Conservation (phyloP, 2,329 filamentous ascomycete genomes). For the Macrophomina phaseolina region DNA sequence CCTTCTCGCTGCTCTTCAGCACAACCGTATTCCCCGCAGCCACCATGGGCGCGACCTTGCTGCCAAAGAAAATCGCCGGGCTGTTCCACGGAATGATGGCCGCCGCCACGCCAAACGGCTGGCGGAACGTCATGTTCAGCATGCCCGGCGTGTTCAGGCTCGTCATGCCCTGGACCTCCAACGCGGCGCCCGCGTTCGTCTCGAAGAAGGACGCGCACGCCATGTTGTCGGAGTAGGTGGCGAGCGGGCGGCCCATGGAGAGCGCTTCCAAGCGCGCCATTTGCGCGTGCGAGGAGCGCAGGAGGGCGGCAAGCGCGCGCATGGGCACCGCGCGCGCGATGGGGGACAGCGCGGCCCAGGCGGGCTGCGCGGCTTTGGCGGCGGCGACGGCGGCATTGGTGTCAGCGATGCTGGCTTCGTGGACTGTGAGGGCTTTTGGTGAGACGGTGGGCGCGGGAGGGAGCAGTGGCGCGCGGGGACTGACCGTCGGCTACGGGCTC, state of each 20-base stretch:
- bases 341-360: constrained; percentile 44
- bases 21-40: constrained; percentile 64
- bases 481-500: constrained; percentile 37
- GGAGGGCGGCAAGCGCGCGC: constrained; percentile 49
- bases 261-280: constrained; percentile 30
- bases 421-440: constrained; percentile 28
- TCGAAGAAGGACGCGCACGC: constrained; percentile 41
- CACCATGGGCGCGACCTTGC: constrained; percentile 47
- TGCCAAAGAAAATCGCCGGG: constrained; percentile 45
- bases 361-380: constrained; percentile 36
- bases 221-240: constrained; percentile 46
- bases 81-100: constrained; percentile 52
- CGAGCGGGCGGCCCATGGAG: constrained; percentile 26
- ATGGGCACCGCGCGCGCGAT: constrained; percentile 49
- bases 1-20: constrained; percentile 64
- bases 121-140: constrained; percentile 45
- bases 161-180: constrained; percentile 39
- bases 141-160: constrained; percentile 49
- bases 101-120: constrained; percentile 51
- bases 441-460: background rate
- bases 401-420: constrained; percentile 33
- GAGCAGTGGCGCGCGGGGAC: background rate
- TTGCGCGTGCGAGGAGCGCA: constrained; percentile 29
- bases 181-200: constrained; percentile 47
- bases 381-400: constrained; percentile 36